Evolutionary conservation across 768 basidiomycete genomes (phyloP), one percentile per base, ranked within the genome.

Genomic region (Agaricus blazei): DNA sequence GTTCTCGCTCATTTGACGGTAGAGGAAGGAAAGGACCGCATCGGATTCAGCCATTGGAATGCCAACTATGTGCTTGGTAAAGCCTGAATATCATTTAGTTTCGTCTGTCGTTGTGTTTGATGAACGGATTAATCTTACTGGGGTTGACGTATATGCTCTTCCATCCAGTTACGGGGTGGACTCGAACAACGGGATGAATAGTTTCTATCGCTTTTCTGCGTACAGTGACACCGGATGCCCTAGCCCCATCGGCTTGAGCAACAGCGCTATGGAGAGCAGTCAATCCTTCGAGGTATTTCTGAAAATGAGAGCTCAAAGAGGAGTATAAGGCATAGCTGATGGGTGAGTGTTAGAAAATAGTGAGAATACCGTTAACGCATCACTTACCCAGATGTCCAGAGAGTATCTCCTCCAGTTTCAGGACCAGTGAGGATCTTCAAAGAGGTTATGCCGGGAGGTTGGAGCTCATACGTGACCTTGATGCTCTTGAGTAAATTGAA

Each of bases 1-100:
- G 66, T 84, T 89, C 59, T 82, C 78, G 50, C 77, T 75, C 61
- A 92, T 83, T 63, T 86, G 81, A 62, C 72, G 79, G 76, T 86
- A 90, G 52, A 93, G 72, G 69, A 91, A 85, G 36, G 68, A 68
- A 48, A 93, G 71, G 62, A 91, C 76, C 15, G 78, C 70, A 66
- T 93, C 88, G n/a, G 86, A 88, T 66, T 92, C 90, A 0, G 84
- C 79, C 69, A 91, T 92, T 24, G 90, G 88, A 9, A 92, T 75
- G 46, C 85, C 89, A 56, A 89, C 69, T 63, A 93, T 87, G 52
- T 84, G 81, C 41, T 87, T 82, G 2, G 88, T 90, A 71, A 93
- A 93, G 14, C 90, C 87, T 82, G 62, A 27, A 41, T 46, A 11
- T 34, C 34, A 34, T 34, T 34, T 7, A 34, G 7, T 34, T 34